Evolutionary conservation across 108 stramenopile genomes (phyloP).

Genomic region (Discostella pseudostelligera): DNA sequence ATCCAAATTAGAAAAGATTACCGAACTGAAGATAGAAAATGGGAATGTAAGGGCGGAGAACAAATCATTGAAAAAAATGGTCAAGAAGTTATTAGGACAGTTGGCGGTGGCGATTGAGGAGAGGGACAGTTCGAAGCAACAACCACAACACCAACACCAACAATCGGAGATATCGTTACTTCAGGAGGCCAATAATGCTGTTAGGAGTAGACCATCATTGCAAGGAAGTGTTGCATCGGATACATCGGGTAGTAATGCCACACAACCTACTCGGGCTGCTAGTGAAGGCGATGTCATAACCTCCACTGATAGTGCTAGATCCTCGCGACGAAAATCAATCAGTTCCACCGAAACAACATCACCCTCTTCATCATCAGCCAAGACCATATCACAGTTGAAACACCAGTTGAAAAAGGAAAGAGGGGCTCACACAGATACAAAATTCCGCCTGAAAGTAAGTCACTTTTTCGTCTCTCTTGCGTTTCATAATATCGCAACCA

Average conservation of each 20-base stretch:
- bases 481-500: neutral
- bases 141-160: neutral
- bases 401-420: slow-evolving; percentile 24
- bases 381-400: slow-evolving; percentile 8
- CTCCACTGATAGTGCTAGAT: neutral
- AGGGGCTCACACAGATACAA: slow-evolving; percentile 19
- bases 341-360: neutral
- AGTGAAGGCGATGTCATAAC: neutral
- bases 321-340: neutral
- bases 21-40: slow-evolving; percentile 35
- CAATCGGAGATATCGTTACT: neutral
- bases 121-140: slow-evolving; percentile 6
- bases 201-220: neutral
- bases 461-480: neutral
- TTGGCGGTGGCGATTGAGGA: slow-evolving; percentile 16
- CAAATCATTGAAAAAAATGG: slow-evolving; percentile 38
- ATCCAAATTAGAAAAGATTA: slow-evolving; percentile 37
- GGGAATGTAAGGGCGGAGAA: slow-evolving; percentile 27
- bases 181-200: neutral
- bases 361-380: neutral
- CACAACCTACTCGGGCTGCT: neutral
- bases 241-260: too few relatives aligned
- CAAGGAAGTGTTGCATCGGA: too few relatives aligned
- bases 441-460: slow-evolving; percentile 40
- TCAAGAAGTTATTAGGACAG: slow-evolving; percentile 38